Percentiles rank a stretch among this genome's conserved stretches.
Evolutionary conservation across 495 filamentous ascomycete species (phyloP).

Genomic region (Penicillium cataractarum): DNA sequence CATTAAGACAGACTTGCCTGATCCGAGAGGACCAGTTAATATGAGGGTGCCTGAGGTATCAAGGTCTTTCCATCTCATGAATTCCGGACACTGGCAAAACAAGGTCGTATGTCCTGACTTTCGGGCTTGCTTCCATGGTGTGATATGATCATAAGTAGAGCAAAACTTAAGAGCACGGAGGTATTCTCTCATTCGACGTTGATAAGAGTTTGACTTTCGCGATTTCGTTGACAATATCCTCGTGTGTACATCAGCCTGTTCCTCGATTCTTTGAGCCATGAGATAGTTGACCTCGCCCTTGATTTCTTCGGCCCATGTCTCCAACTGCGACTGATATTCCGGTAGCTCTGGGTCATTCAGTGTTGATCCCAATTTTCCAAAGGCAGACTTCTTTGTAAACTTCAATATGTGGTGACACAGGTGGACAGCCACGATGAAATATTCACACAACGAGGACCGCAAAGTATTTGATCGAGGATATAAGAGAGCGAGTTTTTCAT

Average conservation of each 20-base stretch:
- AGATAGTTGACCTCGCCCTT: conserved; percentile 40
- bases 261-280: conserved; percentile 33
- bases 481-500: not conserved
- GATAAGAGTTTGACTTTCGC: conserved; percentile 25
- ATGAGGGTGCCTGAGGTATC: not conserved
- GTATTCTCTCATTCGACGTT: conserved; percentile 30
- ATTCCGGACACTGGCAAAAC: conserved; percentile 31
- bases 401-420: not conserved
- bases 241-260: conserved; percentile 28
- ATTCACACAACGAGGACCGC: not conserved
- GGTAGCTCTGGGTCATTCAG: conserved; percentile 20
- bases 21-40: not conserved
- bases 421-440: not conserved
- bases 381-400: not conserved
- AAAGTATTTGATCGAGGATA: not conserved
- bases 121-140: conserved; percentile 46
- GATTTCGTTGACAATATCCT: conserved; percentile 29
- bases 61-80: conserved; percentile 39
- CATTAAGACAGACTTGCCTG: not conserved
- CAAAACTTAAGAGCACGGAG: conserved; percentile 40
- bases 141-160: conserved; percentile 45
- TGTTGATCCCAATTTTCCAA: not conserved
- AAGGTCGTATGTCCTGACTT: conserved; percentile 41
- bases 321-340: conserved; percentile 38
- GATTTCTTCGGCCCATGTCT: conserved; percentile 41